Conservation (phyloP, 305 asterid genomes). For the Caryopteris hybrid region DNA sequence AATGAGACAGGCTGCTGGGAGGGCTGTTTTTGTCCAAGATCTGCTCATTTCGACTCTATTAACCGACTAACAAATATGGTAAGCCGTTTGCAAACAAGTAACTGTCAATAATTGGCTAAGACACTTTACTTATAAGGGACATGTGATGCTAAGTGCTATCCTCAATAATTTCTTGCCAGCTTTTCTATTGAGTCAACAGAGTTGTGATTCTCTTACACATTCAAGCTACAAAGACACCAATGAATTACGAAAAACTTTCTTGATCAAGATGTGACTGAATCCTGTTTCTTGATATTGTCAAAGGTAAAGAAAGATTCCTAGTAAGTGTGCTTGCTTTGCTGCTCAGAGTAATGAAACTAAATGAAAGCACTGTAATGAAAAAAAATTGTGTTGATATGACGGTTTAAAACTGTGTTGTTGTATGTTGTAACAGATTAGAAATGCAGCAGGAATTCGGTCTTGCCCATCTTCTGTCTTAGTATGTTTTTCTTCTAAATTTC, state of each 20-base stretch:
- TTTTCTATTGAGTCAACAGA: neutral
- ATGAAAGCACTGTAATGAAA: neutral
- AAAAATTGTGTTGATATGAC: no score
- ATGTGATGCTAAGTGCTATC: neutral
- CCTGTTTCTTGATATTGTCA: neutral
- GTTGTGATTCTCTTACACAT: neutral
- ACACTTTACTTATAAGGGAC: neutral
- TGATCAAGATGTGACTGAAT: neutral
- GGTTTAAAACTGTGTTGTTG: neutral
- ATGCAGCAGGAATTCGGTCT: no score
- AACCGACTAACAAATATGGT: conserved; percentile 35
- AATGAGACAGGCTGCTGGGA: conserved; percentile 56
- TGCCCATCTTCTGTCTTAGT: no score
- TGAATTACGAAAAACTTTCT: neutral
- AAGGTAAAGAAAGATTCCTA: neutral
- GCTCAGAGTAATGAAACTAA: neutral
- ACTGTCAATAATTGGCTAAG: neutral
- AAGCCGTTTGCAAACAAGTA: conserved; percentile 18
- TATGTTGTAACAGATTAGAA: neutral
- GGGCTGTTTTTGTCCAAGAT: conserved; percentile 76
- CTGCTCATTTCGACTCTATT: conserved; percentile 58
- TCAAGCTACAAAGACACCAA: neutral
- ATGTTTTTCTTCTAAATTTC: no score
- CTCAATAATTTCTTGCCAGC: conserved; percentile 3
- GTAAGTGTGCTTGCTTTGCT: no score